phyloP scores from a whole-genome alignment of 768 basidiomycete species.

The Phanerodontia chrysosporium region DNA sequence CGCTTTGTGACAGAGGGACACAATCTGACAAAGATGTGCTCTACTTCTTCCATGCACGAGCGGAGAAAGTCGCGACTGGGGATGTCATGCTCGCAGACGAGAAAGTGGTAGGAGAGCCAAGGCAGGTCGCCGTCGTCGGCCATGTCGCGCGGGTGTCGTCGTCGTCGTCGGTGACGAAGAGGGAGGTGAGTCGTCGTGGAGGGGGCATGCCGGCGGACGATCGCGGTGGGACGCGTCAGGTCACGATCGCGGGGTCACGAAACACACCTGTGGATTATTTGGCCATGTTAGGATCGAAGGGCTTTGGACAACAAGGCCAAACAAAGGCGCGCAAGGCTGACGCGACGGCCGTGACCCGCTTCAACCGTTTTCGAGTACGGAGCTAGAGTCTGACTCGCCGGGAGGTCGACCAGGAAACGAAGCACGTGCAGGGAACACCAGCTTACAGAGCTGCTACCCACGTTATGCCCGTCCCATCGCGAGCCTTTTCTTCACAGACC shows the following conservation, averaged over 20 bases:
- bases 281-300: constrained; percentile 19
- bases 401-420: not conserved
- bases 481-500: not conserved
- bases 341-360: not conserved
- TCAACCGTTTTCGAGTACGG: not conserved
- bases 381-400: not conserved
- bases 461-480: not conserved
- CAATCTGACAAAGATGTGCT: not conserved
- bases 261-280: constrained; percentile 16
- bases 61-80: not conserved
- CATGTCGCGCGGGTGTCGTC: not conserved
- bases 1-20: not conserved
- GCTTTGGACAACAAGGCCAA: constrained; percentile 16
- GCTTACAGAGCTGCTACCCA: not conserved
- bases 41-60: not conserved
- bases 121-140: not conserved
- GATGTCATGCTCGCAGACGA: not conserved
- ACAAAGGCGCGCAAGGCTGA: not conserved
- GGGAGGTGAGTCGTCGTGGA: too few species aligned
- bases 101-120: not conserved
- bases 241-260: not conserved
- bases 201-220: too few species aligned
- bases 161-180: too few species aligned
- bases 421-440: not conserved
- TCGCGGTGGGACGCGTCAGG: too few species aligned